These are phyloP conservation scores for Alternaria dauci DNA, from an alignment of 2,329 filamentous ascomycete species.

Conservation along the genomic window DNA sequence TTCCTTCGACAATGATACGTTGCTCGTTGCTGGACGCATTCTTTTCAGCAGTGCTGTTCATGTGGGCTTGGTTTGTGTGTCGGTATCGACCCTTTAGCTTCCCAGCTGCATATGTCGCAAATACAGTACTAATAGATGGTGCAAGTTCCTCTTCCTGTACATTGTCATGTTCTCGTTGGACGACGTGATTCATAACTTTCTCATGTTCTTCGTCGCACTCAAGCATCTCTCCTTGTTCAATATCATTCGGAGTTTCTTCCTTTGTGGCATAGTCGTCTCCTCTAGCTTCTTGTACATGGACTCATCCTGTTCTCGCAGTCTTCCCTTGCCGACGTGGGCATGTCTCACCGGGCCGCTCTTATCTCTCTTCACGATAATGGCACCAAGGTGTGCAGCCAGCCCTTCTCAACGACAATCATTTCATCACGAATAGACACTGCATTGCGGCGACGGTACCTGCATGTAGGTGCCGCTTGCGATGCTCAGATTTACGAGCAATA, in stretches of 20 bases:
- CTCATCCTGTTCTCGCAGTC: background rate
- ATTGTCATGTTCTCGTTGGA: background rate
- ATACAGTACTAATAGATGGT: background rate
- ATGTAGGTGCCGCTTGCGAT: background rate
- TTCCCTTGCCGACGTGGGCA: background rate
- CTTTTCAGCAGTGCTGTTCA: background rate
- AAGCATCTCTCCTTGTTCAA: background rate
- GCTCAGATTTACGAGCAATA: background rate
- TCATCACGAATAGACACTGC: background rate
- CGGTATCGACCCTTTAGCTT: background rate
- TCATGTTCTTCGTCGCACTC: background rate
- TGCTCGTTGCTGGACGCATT: background rate
- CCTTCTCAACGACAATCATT: background rate
- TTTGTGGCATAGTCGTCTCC: background rate
- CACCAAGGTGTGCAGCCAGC: background rate
- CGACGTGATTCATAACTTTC: background rate
- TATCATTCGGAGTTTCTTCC: background rate
- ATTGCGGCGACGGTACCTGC: background rate
- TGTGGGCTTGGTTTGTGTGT: background rate
- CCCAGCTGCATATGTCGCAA: background rate
- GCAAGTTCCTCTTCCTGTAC: background rate
- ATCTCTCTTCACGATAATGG: background rate
- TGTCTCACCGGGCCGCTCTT: background rate
- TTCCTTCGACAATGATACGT: background rate
- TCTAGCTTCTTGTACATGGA: background rate